These are phyloP conservation scores for Silene uniflora DNA, from an alignment of 148 eudicot species.

Conservation along the genomic window DNA sequence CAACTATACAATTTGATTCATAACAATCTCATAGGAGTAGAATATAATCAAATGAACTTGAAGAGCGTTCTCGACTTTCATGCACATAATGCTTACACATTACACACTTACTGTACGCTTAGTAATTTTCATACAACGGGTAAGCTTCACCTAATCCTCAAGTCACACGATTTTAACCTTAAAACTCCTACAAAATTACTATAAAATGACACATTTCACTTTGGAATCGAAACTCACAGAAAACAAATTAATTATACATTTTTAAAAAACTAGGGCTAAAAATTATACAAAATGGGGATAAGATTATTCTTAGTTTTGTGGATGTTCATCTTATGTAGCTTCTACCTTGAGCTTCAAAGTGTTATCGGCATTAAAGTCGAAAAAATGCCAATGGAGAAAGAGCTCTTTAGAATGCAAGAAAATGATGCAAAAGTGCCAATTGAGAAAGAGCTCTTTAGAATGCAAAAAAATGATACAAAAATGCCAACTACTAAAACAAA, in stretches of 20 bases:
- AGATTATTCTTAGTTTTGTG: neutral
- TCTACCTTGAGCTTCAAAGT: neutral
- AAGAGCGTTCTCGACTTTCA: neutral
- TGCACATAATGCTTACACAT: conserved; percentile 1
- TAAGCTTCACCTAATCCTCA: neutral
- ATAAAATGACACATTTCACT: neutral
- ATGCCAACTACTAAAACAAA: neutral
- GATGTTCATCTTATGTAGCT: neutral
- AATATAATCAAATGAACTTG: too few relatives aligned
- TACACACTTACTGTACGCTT: neutral
- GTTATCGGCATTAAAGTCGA: neutral
- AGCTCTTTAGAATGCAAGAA: neutral
- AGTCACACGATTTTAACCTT: neutral
- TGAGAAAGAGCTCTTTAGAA: neutral
- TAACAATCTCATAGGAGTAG: too few relatives aligned
- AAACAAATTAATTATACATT: neutral
- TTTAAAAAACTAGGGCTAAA: neutral
- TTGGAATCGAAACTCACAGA: neutral
- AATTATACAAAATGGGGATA: neutral
- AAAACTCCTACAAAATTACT: neutral
- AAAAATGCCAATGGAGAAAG: neutral
- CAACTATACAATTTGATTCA: too few relatives aligned
- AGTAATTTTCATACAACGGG: neutral
- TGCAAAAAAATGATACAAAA: neutral
- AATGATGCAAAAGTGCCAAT: neutral